Evolutionary conservation across 2,329 filamentous ascomycete genomes (phyloP).

Genomic region (Chaetoscypha palmicola): DNA sequence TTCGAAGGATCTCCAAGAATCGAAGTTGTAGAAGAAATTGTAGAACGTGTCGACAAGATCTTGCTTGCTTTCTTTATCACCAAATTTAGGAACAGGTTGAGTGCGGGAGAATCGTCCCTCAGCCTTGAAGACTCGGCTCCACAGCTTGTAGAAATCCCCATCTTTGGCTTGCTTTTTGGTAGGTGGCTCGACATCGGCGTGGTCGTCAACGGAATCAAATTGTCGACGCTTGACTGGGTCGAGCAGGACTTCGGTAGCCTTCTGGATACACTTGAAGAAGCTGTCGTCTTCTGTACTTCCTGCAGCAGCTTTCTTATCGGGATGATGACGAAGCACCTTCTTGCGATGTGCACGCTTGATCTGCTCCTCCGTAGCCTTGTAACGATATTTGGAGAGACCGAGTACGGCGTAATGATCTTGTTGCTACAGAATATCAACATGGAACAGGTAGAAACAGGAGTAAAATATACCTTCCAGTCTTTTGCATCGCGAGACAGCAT

Average conservation of each 20-base stretch:
- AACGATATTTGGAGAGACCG: slow-evolving; percentile 86
- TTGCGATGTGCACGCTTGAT: slow-evolving; percentile 99
- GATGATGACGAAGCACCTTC: slow-evolving; percentile 98
- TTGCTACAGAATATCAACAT: slow-evolving; percentile 42
- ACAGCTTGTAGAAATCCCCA: slow-evolving; percentile 92
- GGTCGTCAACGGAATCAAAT: slow-evolving; percentile 94
- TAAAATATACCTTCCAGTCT: slow-evolving; percentile 83
- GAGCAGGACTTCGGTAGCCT: slow-evolving; percentile 86
- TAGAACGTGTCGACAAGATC: slow-evolving; percentile 94
- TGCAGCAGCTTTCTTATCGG: slow-evolving; percentile 94
- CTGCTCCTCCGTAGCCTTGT: slow-evolving; percentile 89
- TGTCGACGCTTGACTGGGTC: slow-evolving; percentile 90
- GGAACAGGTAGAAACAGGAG: neutral
- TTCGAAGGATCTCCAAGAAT: slow-evolving; percentile 96
- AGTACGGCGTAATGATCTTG: slow-evolving; percentile 99
- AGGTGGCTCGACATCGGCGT: slow-evolving; percentile 85
- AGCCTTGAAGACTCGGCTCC: slow-evolving; percentile 81
- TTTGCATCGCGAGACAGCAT: slow-evolving; percentile 92
- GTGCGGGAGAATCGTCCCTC: slow-evolving; percentile 89
- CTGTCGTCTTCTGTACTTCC: slow-evolving; percentile 86
- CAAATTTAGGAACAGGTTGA: slow-evolving; percentile 82
- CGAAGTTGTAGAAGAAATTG: slow-evolving; percentile 99
- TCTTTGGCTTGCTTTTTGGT: slow-evolving; percentile 83
- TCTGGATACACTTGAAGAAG: slow-evolving; percentile 99
- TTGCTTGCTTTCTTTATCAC: slow-evolving; percentile 74